Evolutionary conservation across 163 green algal genomes (phyloP).

Genomic region (Chlamydomonas reinhardtii): DNA sequence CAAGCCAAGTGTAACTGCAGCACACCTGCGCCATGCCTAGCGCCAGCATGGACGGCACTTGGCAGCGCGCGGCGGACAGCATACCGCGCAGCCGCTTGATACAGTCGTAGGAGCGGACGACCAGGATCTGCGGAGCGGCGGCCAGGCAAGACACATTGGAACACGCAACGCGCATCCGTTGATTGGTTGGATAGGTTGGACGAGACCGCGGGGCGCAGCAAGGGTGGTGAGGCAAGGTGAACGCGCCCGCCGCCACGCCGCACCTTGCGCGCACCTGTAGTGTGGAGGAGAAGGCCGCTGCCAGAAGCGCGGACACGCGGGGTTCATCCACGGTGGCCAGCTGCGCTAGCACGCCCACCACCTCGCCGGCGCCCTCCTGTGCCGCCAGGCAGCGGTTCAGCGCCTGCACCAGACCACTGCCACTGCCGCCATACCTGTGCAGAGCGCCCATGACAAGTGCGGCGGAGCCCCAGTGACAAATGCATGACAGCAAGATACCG

Average conservation of each 20-base stretch:
- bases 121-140: conserved; percentile 52
- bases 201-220: too few relatives aligned
- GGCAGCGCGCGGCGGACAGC: conserved; percentile 38
- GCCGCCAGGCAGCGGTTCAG: conserved; percentile 65
- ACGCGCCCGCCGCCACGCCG: too few relatives aligned
- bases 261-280: conserved; percentile 63
- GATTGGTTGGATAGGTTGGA: too few relatives aligned
- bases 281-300: conserved; percentile 54
- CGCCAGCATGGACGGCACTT: conserved; percentile 73
- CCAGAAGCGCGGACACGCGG: conserved; percentile 65
- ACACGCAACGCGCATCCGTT: too few relatives aligned
- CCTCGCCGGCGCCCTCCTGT: conserved; percentile 59
- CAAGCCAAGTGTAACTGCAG: too few relatives aligned
- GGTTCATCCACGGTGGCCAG: conserved; percentile 77
- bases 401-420: conserved; percentile 49
- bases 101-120: conserved; percentile 64
- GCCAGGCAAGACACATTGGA: too few relatives aligned
- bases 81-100: conserved; percentile 55
- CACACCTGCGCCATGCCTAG: conserved; percentile 64
- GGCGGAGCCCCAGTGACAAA: too few relatives aligned
- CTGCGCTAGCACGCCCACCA: conserved; percentile 82
- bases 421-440: conserved; percentile 53
- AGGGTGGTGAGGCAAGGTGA: too few relatives aligned
- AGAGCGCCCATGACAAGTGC: too few relatives aligned
- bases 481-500: too few relatives aligned